Percentiles rank a stretch among this genome's conserved stretches.
Evolutionary conservation across 2,329 filamentous ascomycete genomes (phyloP).

Genomic region (Alternaria rosae): DNA sequence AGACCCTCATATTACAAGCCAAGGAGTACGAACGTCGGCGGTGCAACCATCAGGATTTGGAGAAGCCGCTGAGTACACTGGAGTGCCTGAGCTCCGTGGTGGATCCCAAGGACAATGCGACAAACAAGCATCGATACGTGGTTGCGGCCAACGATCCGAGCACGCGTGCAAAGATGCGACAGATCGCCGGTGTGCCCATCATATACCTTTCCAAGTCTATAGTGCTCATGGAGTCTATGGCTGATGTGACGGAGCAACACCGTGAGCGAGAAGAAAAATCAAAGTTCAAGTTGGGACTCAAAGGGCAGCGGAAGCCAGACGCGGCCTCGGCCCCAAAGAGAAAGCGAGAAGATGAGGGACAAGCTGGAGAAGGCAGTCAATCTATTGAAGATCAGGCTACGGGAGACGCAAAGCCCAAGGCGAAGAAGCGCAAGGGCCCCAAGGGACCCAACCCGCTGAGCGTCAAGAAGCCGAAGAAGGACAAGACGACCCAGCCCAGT

Average conservation of each 20-base stretch:
- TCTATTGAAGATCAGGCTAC: slow-evolving; percentile 30
- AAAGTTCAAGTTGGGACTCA: slow-evolving; percentile 77
- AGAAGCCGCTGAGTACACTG: slow-evolving; percentile 71
- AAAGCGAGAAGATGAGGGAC: slow-evolving; percentile 58
- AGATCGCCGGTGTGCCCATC: slow-evolving; percentile 75
- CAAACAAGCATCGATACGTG: slow-evolving; percentile 81
- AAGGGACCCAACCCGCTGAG: slow-evolving; percentile 76
- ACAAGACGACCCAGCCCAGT: slow-evolving; percentile 17
- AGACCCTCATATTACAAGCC: slow-evolving; percentile 73
- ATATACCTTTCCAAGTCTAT: slow-evolving; percentile 82
- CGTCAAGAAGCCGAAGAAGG: slow-evolving; percentile 72
- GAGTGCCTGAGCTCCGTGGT: slow-evolving; percentile 79
- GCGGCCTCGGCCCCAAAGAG: slow-evolving; percentile 43
- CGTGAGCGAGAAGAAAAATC: slow-evolving; percentile 73
- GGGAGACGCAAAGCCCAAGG: slow-evolving; percentile 36
- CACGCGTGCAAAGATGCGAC: slow-evolving; percentile 68
- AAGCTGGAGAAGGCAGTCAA: slow-evolving; percentile 25
- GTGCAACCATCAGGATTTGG: slow-evolving; percentile 79
- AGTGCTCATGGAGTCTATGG: slow-evolving; percentile 82
- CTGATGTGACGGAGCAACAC: slow-evolving; percentile 67
- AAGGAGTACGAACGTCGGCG: slow-evolving; percentile 78
- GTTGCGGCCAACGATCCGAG: slow-evolving; percentile 76
- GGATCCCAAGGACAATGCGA: slow-evolving; percentile 74
- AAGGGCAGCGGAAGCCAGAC: slow-evolving; percentile 50
- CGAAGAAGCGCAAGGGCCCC: slow-evolving; percentile 66